A percentile compares a stretch with the other conserved stretches of the same genome.
These are phyloP conservation scores for Polyrhizophydium stewartii DNA, from an alignment of 371 early-diverging fungal species.

Conservation along the genomic window DNA sequence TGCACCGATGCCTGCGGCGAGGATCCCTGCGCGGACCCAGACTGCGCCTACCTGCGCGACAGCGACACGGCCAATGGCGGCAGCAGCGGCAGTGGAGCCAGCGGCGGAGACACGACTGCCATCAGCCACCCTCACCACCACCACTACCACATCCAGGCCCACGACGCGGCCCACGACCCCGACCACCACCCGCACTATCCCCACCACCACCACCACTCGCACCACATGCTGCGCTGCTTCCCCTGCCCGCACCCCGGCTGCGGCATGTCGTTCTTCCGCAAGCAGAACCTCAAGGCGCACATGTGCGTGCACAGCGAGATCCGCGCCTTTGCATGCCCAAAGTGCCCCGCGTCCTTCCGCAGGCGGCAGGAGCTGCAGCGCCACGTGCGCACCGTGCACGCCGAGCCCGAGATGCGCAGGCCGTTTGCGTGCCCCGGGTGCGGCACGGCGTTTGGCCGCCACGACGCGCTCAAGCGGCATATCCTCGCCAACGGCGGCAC, in stretches of 20 bases:
- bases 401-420: not conserved
- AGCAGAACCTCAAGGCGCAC: constrained; percentile 27
- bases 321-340: constrained; percentile 16
- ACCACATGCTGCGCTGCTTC: not conserved
- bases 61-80: too few species aligned
- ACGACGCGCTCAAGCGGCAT: constrained; percentile 22
- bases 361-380: constrained; percentile 44
- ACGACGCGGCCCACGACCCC: too few species aligned
- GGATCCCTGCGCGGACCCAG: too few species aligned
- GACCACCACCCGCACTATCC: too few species aligned
- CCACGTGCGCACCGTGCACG: constrained; percentile 19
- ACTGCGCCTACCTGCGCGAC: too few species aligned
- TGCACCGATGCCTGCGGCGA: too few species aligned
- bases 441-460: constrained; percentile 3
- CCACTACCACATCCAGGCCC: too few species aligned
- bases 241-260: constrained; percentile 6
- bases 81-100: too few species aligned
- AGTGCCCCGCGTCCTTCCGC: constrained; percentile 23
- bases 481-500: not conserved
- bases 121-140: too few species aligned
- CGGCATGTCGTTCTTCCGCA: constrained; percentile 12
- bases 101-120: too few species aligned
- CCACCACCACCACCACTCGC: too few species aligned
- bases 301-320: constrained; percentile 15
- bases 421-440: not conserved